Evolutionary conservation across 768 basidiomycete species (phyloP).

Genomic region (Artomyces pyxidatus): DNA sequence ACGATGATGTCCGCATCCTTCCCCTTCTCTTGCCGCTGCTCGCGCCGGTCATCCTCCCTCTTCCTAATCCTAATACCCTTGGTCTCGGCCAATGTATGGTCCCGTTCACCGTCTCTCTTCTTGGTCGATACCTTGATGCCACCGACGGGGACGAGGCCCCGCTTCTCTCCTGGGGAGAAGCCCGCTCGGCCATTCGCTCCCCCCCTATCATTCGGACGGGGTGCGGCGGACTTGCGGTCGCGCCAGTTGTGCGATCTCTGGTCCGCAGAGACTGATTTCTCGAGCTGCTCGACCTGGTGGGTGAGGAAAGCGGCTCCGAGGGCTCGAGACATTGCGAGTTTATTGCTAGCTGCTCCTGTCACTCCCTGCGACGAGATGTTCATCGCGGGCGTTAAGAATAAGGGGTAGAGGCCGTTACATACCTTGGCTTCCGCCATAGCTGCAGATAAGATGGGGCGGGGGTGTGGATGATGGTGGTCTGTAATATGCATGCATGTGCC

Average conservation of each 20-base stretch:
- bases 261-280: constrained; percentile 53
- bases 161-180: constrained; percentile 19
- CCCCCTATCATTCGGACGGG: not conserved
- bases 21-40: constrained; percentile 5
- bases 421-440: not conserved
- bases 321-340: constrained; percentile 78
- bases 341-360: constrained; percentile 27
- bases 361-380: not conserved
- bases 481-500: too few relatives aligned
- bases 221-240: constrained; percentile 25
- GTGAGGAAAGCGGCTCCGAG: constrained; percentile 82
- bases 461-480: too few relatives aligned
- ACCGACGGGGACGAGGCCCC: constrained; percentile 9
- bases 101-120: not conserved
- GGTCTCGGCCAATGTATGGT: constrained; percentile 1
- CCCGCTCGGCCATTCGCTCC: constrained; percentile 8
- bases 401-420: not conserved
- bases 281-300: constrained; percentile 84
- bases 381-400: not conserved
- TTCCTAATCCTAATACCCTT: not conserved
- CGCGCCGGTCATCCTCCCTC: not conserved
- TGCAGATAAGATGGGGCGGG: too few relatives aligned
- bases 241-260: constrained; percentile 52
- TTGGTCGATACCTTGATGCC: constrained; percentile 9
- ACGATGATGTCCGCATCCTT: constrained; percentile 73